phyloP scores from a whole-genome alignment of 1,284 basidiomycete species.

The Malassezia obtusa region DNA sequence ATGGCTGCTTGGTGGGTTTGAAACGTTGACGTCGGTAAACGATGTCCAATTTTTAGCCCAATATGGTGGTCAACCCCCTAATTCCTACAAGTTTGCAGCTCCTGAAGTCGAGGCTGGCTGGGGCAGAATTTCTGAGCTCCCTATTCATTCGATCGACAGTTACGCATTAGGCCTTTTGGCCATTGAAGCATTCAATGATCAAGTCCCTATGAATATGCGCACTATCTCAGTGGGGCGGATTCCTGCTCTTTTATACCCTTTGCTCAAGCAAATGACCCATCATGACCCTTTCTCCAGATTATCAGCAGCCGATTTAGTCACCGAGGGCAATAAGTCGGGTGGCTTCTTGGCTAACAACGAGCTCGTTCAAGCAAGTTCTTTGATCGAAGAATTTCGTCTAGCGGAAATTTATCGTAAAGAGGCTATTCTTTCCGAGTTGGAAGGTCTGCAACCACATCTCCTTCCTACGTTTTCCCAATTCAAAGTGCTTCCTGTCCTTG shows the following conservation, averaged over 20 bases:
- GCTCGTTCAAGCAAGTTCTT: constrained; percentile 71
- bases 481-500: constrained; percentile 74
- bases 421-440: constrained; percentile 43
- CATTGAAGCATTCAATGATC: constrained; percentile 37
- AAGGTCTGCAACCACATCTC: constrained; percentile 46
- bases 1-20: constrained; percentile 92
- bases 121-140: constrained; percentile 18
- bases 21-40: constrained; percentile 56
- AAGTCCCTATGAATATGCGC: constrained; percentile 55
- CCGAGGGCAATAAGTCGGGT: constrained; percentile 41
- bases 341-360: constrained; percentile 80
- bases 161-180: constrained; percentile 34
- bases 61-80: constrained; percentile 34
- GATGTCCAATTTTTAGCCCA: constrained; percentile 35
- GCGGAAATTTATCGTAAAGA: constrained; percentile 71
- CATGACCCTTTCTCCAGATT: constrained; percentile 73
- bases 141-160: constrained; percentile 28
- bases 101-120: constrained; percentile 91
- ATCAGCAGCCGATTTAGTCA: constrained; percentile 51
- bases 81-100: constrained; percentile 50
- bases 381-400: constrained; percentile 77
- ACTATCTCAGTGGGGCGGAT: constrained; percentile 67
- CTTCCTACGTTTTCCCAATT: constrained; percentile 77
- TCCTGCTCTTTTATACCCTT: constrained; percentile 65
- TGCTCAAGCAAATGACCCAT: constrained; percentile 76